Percentiles rank a stretch among this genome's conserved stretches.
Evolutionary conservation across 2,329 filamentous ascomycete species (phyloP).

Genomic region (Botrytis deweyae): DNA sequence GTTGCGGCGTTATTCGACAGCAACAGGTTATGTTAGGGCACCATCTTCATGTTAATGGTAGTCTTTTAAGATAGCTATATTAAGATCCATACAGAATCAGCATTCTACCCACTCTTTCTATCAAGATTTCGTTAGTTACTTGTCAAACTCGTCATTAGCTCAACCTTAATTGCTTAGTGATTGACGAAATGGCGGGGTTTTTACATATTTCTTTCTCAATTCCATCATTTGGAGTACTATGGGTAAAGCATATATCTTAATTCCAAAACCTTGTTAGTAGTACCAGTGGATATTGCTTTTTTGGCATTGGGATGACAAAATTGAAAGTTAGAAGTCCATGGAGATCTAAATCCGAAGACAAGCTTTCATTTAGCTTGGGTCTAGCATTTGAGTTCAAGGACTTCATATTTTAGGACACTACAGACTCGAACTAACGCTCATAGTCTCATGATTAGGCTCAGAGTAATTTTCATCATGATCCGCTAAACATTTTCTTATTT

Average conservation of each 20-base stretch:
- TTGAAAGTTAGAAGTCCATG: not conserved
- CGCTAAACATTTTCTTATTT: not conserved
- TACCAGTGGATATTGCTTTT: not conserved
- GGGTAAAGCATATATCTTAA: not conserved
- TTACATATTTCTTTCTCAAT: not conserved
- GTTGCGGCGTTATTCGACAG: no score
- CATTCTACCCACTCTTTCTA: not conserved
- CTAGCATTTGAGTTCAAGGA: not conserved
- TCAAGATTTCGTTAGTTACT: not conserved
- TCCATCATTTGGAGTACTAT: not conserved
- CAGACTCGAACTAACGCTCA: not conserved
- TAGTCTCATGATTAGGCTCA: not conserved
- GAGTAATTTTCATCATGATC: not conserved
- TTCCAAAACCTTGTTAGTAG: fast-evolving
- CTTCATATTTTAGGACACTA: no score
- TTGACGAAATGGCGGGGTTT: not conserved
- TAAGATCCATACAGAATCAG: fast-evolving
- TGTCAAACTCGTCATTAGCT: not conserved
- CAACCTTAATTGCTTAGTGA: not conserved
- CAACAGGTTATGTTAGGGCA: not conserved
- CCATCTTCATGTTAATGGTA: not conserved
- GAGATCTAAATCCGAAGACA: not conserved
- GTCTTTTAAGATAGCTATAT: not conserved
- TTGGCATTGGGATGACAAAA: not conserved
- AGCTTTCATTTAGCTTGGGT: not conserved